Evolutionary conservation across 192 early-diverging fungal species (phyloP).

Genomic region (Physocladia obscura): DNA sequence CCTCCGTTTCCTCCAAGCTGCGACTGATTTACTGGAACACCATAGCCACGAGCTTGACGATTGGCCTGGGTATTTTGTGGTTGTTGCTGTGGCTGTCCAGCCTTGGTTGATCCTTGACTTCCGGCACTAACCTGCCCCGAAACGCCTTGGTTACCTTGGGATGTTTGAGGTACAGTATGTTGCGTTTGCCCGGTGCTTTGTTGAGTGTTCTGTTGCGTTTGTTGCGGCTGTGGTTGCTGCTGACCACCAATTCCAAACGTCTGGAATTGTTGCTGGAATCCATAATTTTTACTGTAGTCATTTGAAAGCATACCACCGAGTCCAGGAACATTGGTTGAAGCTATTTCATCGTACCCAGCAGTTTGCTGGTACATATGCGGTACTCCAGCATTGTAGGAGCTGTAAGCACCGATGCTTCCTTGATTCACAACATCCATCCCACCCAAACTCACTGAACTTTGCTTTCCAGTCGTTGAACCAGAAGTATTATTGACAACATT

Average conservation of each 20-base stretch:
- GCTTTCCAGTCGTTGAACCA: slow-evolving; percentile 18
- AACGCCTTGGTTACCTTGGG: not conserved
- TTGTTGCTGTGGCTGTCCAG: slow-evolving; percentile 17
- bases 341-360: slow-evolving; percentile 33
- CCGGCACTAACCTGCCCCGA: not conserved
- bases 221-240: slow-evolving; percentile 8
- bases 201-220: not conserved
- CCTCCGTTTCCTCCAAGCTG: slow-evolving; percentile 6
- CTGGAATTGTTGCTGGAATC: slow-evolving; percentile 20
- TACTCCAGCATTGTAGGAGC: not conserved
- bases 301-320: slow-evolving; percentile 17
- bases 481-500: no score
- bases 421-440: slow-evolving; percentile 5
- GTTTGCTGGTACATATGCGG: slow-evolving; percentile 41
- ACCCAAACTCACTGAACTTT: slow-evolving; percentile 4
- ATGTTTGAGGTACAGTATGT: not conserved
- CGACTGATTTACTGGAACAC: slow-evolving; percentile 1
- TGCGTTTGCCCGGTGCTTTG: not conserved
- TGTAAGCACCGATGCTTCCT: slow-evolving; percentile 13
- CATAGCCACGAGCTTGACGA: slow-evolving; percentile 23
- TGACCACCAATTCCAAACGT: slow-evolving; percentile 23
- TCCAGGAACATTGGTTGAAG: not conserved
- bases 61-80: not conserved
- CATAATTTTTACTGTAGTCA: slow-evolving; percentile 25
- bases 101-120: slow-evolving; percentile 5